Conservation (phyloP, 148 eudicot genomes). For the Chenopodium quinoa region DNA sequence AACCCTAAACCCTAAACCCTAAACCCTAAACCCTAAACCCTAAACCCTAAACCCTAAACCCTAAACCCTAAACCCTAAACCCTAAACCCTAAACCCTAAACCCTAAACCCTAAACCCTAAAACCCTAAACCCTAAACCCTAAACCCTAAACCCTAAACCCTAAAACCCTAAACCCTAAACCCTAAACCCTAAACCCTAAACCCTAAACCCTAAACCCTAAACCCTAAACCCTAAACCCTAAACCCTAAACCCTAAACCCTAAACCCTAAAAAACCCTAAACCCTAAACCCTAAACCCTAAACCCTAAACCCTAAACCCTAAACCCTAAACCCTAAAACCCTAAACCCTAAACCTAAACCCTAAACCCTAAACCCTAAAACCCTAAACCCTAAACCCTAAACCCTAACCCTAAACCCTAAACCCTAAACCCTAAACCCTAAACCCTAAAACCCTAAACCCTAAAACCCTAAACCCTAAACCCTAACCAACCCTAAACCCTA, state of each 20-base stretch:
- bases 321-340: constrained; percentile 23
- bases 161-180: constrained; percentile 33
- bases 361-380: constrained; percentile 29
- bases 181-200: constrained; percentile 31
- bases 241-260: constrained; percentile 26
- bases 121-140: constrained; percentile 32
- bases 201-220: constrained; percentile 34
- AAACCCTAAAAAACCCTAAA: constrained; percentile 16
- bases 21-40: constrained; percentile 42
- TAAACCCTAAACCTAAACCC: constrained; percentile 28
- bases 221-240: constrained; percentile 12
- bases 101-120: constrained; percentile 38
- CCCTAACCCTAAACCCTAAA: constrained; percentile 30
- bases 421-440: constrained; percentile 27
- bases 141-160: constrained; percentile 37
- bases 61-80: constrained; percentile 41
- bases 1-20: constrained; percentile 37
- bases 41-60: constrained; percentile 31
- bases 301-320: constrained; percentile 21
- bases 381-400: constrained; percentile 24
- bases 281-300: constrained; percentile 13
- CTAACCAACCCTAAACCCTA: constrained; percentile 22
- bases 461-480: constrained; percentile 26
- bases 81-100: constrained; percentile 39
- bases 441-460: constrained; percentile 25